Evolutionary conservation across 768 basidiomycete species (phyloP), one percentile per base, ranked within the genome.

Genomic region (Mrakia frigida): DNA sequence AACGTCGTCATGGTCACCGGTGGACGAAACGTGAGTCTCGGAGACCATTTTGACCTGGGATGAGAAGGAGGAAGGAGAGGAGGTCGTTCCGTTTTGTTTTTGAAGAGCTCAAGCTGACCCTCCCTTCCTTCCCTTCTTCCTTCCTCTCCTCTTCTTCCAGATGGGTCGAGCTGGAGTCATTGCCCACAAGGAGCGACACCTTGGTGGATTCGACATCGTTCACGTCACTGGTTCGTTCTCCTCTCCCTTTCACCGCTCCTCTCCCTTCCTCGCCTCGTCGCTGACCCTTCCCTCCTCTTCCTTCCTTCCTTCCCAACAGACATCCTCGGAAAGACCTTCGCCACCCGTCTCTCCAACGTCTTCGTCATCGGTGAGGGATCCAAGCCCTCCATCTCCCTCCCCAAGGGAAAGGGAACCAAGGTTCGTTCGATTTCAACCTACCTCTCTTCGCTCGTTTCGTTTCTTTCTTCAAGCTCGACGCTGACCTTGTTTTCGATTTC

Each of bases 131-230:
- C 9, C 28, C 56, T 28, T 53, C 23, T 6, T 53, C 53, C 25
- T 11, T 25, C 13, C 25, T 11, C 6, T 13, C 56, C n/a, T 7
- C 28, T 23, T 52, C 56, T 28, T 56, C 10, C 56, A 56, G 56
- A 98, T 98, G 94, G 97, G 97, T 80, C 90, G 97, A 86, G 92
- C 90, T 75, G 97, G 97, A 86, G 89, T 94, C 79, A 97, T 99
- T 82, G 90, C 93, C 72, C 93, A 96, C 87, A 89, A 92, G 80
- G 97, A 98, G 88, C 94, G 94, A 87, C 97, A 77, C 72, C 72
- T 93, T 80, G 97, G 97, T 84, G 96, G 95, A 79, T 98, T 95
- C 86, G 97, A 99, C 86, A 98, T 99, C 78, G 93, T 98, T 76
- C 96, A 98, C 83, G 92, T 98, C 82, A 94, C 92, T 86, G 56